Evolutionary conservation across 441 rosid genomes (phyloP).

Genomic region (Erysimum cheiri): DNA sequence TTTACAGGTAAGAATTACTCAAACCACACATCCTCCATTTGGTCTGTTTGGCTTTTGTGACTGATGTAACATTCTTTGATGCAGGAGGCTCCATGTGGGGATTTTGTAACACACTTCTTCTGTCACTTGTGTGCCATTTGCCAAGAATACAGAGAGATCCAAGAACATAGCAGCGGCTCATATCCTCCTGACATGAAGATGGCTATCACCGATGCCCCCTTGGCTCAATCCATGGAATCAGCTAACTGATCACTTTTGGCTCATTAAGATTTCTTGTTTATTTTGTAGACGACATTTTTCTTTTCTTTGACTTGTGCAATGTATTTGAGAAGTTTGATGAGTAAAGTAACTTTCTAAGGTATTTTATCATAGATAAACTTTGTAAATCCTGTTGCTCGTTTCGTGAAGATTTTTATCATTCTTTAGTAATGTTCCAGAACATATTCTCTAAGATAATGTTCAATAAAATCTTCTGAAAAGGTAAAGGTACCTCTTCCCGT

Average conservation of each 20-base stretch:
- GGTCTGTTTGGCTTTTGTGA: background rate
- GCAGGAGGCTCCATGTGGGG: conserved; percentile 97
- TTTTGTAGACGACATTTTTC: conserved; percentile 13
- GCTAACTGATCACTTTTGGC: conserved; percentile 25
- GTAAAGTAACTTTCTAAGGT: conserved; percentile 38
- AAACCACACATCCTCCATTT: no score
- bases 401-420: background rate
- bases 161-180: conserved; percentile 44
- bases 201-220: conserved; percentile 70
- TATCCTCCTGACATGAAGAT: conserved; percentile 13
- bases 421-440: background rate
- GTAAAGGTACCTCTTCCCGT: conserved; percentile 8
- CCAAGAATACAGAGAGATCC: conserved; percentile 82
- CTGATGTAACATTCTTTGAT: conserved; percentile 21
- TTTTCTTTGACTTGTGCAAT: conserved; percentile 12
- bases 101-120: conserved; percentile 76
- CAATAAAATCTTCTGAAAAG: background rate
- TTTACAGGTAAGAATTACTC: conserved; percentile 59
- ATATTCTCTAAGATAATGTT: background rate
- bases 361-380: background rate
- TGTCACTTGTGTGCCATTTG: conserved; percentile 93
- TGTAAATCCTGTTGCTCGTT: background rate
- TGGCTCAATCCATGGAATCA: conserved; percentile 71
- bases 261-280: conserved; percentile 16
- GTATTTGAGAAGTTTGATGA: conserved; percentile 24